Conservation (phyloP, 495 filamentous ascomycete species). For the Letharia columbiana region DNA sequence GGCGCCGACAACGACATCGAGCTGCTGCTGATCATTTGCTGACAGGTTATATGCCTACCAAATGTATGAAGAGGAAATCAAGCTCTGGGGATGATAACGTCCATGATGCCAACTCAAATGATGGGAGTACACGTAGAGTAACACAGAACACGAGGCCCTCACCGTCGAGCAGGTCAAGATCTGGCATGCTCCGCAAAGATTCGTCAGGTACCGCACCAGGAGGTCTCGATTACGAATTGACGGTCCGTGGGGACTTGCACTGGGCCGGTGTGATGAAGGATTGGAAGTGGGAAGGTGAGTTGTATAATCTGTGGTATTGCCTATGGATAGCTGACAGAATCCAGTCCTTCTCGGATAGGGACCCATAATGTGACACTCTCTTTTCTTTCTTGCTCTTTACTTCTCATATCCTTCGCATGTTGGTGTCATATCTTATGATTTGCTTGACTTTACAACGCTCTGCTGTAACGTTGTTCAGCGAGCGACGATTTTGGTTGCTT, state of each 20-base stretch:
- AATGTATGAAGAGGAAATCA: constrained; percentile 5
- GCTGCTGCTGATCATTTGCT: constrained; percentile 7
- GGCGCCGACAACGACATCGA: constrained; percentile 19
- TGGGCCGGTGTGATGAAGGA: constrained; percentile 77
- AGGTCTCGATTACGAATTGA: constrained; percentile 54
- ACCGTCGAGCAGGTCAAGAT: background rate
- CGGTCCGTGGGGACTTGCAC: constrained; percentile 59
- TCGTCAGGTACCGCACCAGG: constrained; percentile 24
- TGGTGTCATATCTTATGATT: background rate
- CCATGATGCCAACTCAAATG: background rate
- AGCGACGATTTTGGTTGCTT: background rate
- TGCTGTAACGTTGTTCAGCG: constrained; percentile 3
- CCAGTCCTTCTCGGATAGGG: constrained; percentile 38
- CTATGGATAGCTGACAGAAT: constrained; percentile 12
- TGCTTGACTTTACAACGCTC: background rate
- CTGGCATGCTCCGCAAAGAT: background rate
- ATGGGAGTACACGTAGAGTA: background rate
- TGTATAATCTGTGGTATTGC: background rate
- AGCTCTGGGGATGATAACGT: constrained; percentile 6
- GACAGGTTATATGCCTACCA: constrained; percentile 6
- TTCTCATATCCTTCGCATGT: background rate
- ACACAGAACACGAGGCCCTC: background rate
- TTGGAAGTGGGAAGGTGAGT: constrained; percentile 69
- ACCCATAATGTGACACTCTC: background rate
- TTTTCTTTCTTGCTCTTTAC: background rate